Percentiles rank a stretch among this genome's conserved stretches.
Evolutionary conservation across 805 yeast species (phyloP).

Genomic region (Barnettozyma populi): DNA sequence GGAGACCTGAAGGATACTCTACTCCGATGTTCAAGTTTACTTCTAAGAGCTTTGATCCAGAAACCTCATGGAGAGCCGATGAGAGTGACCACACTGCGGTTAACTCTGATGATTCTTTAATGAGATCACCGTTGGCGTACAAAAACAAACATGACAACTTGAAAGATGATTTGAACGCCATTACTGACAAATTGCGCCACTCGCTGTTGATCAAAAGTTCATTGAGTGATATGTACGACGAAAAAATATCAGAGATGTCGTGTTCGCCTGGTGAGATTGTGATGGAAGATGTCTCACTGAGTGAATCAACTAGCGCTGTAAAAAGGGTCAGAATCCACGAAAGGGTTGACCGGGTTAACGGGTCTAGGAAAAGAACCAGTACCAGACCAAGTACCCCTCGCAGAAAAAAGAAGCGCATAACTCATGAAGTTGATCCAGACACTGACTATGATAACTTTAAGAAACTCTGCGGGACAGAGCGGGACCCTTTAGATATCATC

Average conservation of each 20-base stretch:
- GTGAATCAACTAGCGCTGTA: background rate
- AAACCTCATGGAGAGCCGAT: background rate
- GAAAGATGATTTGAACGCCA: conserved; percentile 3
- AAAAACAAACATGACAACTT: conserved; percentile 27
- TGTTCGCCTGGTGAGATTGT: background rate
- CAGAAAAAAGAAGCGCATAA: conserved; percentile 2
- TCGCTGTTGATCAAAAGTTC: conserved; percentile 3
- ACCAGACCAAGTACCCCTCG: background rate
- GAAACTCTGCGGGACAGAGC: conserved; percentile 11
- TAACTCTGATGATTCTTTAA: background rate
- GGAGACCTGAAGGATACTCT: conserved; percentile 15
- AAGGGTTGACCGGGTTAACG: conserved; percentile 9
- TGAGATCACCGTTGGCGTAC: conserved; percentile 9
- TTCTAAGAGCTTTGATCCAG: conserved; percentile 6
- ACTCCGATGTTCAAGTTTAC: conserved; percentile 19
- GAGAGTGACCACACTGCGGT: conserved; percentile 2
- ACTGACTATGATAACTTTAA: conserved; percentile 7
- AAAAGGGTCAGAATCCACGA: conserved; percentile 16
- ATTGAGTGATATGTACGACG: background rate
- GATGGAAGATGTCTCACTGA: background rate
- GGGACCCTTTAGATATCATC: conserved; percentile 19
- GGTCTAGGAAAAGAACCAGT: background rate
- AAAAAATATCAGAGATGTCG: background rate
- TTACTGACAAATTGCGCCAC: conserved; percentile 10
- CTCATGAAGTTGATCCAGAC: conserved; percentile 3